Evolutionary conservation across 2,329 filamentous ascomycete species (phyloP).

Genomic region (Atkinsonella hypoxylon): DNA sequence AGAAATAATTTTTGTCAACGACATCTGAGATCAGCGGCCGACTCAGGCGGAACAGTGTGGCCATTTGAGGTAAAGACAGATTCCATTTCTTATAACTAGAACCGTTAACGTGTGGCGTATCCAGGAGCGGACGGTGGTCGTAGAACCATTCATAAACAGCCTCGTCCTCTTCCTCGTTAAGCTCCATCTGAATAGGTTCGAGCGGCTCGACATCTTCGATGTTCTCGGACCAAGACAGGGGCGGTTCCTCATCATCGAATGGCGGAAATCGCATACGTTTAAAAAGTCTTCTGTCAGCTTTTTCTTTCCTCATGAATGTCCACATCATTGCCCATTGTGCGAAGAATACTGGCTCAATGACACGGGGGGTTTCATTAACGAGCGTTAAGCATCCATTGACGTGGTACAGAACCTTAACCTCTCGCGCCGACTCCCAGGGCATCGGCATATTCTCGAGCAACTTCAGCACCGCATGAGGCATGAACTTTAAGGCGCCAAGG

Average conservation of each 20-base stretch:
- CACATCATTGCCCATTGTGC: slow-evolving; percentile 99
- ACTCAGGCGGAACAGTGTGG: slow-evolving; percentile 83
- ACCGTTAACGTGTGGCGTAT: slow-evolving; percentile 89
- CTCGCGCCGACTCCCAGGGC: slow-evolving; percentile 94
- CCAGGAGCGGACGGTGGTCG: slow-evolving; percentile 79
- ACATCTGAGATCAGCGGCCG: slow-evolving; percentile 83
- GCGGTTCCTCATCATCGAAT: slow-evolving; percentile 96
- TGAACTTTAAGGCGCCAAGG: slow-evolving; percentile 93
- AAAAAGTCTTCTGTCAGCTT: slow-evolving; percentile 89
- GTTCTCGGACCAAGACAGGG: slow-evolving; percentile 95
- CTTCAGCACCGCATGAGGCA: slow-evolving; percentile 97
- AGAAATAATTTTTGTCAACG: slow-evolving; percentile 93
- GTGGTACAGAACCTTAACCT: slow-evolving; percentile 97
- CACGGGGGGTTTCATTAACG: slow-evolving; percentile 91
- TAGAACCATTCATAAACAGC: slow-evolving; percentile 97
- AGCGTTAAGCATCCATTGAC: slow-evolving; percentile 95
- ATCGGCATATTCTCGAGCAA: slow-evolving; percentile 98
- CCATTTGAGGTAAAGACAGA: slow-evolving; percentile 86
- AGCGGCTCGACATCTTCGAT: slow-evolving; percentile 96
- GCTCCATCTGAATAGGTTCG: slow-evolving; percentile 96
- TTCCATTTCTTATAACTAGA: slow-evolving; percentile 98
- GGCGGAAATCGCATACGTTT: slow-evolving; percentile 98
- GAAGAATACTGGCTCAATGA: slow-evolving; percentile 95
- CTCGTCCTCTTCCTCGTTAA: slow-evolving; percentile 85
- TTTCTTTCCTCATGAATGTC: slow-evolving; percentile 95